phyloP scores from a whole-genome alignment of 345 rosid species.

The Melastoma malabathricum region DNA sequence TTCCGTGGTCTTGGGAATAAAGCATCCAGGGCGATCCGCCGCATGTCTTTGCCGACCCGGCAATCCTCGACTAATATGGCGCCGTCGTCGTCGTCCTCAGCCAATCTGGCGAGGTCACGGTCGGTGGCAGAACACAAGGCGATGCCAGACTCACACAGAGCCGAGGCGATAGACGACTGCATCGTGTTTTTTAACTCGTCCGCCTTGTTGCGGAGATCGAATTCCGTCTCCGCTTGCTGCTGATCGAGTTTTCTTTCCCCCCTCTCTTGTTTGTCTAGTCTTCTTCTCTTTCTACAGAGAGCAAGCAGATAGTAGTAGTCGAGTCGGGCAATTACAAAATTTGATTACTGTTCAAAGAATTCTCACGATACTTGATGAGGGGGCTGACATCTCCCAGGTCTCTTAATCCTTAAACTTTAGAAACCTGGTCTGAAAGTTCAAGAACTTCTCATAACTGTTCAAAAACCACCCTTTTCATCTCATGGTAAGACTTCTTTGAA shows the following conservation, averaged over 20 bases:
- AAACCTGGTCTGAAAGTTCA: too few species aligned
- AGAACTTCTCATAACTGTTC: too few species aligned
- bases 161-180: conserved; percentile 85
- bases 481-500: too few species aligned
- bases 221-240: conserved; percentile 45
- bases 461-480: too few species aligned
- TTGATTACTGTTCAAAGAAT: too few species aligned
- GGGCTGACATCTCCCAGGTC: too few species aligned
- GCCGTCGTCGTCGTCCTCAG: conserved; percentile 22
- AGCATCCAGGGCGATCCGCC: conserved; percentile 36
- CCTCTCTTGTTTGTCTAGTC: too few species aligned
- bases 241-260: conserved; percentile 9
- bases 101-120: conserved; percentile 45
- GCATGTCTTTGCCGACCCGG: conserved; percentile 31
- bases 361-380: too few species aligned
- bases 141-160: conserved; percentile 51
- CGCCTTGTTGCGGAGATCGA: conserved; percentile 57
- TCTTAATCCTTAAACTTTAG: too few species aligned
- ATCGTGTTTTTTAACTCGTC: conserved; percentile 81
- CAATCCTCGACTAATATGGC: conserved; percentile 25
- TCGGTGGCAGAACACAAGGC: conserved; percentile 43
- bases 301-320: too few species aligned
- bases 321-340: too few species aligned
- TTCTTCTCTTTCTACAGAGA: too few species aligned
- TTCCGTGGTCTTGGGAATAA: conserved; percentile 43